phyloP scores from a whole-genome alignment of 306 rosid genomes.

The Sechiopsis laciniata region DNA sequence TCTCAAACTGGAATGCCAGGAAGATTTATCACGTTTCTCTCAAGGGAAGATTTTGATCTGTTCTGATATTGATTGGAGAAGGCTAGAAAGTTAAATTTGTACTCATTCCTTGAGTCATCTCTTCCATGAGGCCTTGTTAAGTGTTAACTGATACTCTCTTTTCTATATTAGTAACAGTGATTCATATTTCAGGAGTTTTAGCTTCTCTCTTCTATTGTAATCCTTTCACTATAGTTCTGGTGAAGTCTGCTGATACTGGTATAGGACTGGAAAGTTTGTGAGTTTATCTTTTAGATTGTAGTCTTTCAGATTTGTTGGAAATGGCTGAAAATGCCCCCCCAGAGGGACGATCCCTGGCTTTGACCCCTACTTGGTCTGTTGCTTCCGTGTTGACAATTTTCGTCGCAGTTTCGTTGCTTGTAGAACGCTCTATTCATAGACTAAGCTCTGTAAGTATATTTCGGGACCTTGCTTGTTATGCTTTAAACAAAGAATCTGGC shows the following conservation, averaged over 20 bases:
- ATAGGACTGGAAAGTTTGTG: background rate
- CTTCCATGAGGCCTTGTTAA: background rate
- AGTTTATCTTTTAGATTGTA: background rate
- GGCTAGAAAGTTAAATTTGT: constrained; percentile 1
- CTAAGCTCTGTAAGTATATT: constrained; percentile 42
- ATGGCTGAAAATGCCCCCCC: constrained; percentile 49
- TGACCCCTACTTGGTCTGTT: constrained; percentile 99
- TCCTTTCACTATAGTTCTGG: background rate
- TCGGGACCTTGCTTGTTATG: constrained; percentile 4
- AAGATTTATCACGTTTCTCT: too few relatives aligned
- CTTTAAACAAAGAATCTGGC: background rate
- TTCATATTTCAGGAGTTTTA: constrained; percentile 7
- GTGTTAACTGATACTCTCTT: background rate
- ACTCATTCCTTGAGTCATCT: background rate
- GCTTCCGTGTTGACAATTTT: constrained; percentile 85
- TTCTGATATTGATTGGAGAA: constrained; percentile 4
- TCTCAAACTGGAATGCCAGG: too few relatives aligned
- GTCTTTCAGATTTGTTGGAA: constrained; percentile 21
- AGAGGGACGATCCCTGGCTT: constrained; percentile 79
- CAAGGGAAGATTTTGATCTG: background rate
- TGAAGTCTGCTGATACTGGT: background rate
- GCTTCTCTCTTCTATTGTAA: constrained; percentile 7
- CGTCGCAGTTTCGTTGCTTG: constrained; percentile 84
- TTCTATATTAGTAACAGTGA: background rate
- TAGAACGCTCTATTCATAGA: constrained; percentile 83